Evolutionary conservation across 306 rosid genomes (phyloP), one percentile per base, ranked within the genome.

Genomic region (Prosopis cineraria): DNA sequence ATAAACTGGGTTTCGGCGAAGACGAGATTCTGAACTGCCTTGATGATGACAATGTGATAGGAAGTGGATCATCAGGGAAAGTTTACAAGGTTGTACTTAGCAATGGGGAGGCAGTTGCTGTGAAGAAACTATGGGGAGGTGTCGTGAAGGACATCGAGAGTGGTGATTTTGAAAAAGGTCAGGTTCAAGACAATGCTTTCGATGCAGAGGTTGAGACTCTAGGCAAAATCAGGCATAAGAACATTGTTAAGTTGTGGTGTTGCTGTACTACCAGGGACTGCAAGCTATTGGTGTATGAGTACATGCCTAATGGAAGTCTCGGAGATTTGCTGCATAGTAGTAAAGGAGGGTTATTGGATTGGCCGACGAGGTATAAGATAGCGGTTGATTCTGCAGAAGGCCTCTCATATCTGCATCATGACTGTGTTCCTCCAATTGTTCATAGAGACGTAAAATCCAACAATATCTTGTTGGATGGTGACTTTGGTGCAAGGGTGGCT

Each of bases 171-270:
- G 98, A 95, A 64, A 92, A 82, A 27, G 91, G 89, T 40, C 71
- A 85, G 34, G 85, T 78, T 68, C 90, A 81, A 41, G 96, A 89
- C 67, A 80, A 87, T 80, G 87, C 79, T n/a, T 95, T 95, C 37
- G 98, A 91, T 60, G 97, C 99, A 0, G 99, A 95, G 84, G 98
- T 95, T 36, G 93, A 84, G 20, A 95, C 96, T 27, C 55, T 95
- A 74, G 97, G 99, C 27, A 91, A 80, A 81, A 95, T 95, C 44
- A 85, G 99, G 90, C 99, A 95, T 87, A 95, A 95, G 80, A 92
- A 90, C 89, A 95, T 95, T 55, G 98, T 95, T 0, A 95, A 93
- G 80, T 84, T 95, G 0, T 95, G 98, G 99, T 95, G 99, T 70
- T 91, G 96, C 67, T 93, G 98, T 82, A 86, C 93, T 5, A 90